Evolutionary conservation across 345 rosid genomes (phyloP), one percentile per base, ranked within the genome.

Genomic region (Orychophragmus violaceus): DNA sequence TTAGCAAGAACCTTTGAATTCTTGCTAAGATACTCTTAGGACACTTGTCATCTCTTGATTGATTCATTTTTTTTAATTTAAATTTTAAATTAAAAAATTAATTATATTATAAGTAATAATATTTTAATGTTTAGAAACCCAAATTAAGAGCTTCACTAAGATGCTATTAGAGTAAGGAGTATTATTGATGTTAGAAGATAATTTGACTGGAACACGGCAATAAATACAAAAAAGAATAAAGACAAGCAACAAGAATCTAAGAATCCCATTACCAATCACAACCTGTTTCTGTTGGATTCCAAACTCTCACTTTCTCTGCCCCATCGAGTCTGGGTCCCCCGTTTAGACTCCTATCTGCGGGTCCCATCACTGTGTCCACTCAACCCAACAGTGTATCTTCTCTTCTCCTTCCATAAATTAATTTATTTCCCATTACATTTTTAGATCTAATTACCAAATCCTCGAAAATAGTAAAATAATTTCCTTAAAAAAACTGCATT

Each of bases 261-360:
- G 70, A 19, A 56, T 64, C 69, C 69, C 16, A 61, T 11, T 5
- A 48, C 28, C 53, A 48, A 28, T 35, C 46, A 67, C 41, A 57
- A 57, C 46, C 33, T 55, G 61, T 73, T 58, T 9, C 59, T 51
- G 56, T 25, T 59, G 66, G 85, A 83, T 84, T 85, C 88, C 82
- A 74, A 83, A 49, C 82, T 68, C 75, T 69, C 78, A 60, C 80
- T 63, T 64, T 74, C 72, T 52, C 72, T 67, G 73, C 45, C 27
- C 45, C 49, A 49, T 54, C 69, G 46, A 35, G 61, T 64, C 22
- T 12, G 64, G 77, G 75, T 44, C 72, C 74, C 70, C 74, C 59
- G 36, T 4, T 42, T 46, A 22, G 30, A 12, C 56, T 25, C 56
- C 44, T 6, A 17, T 3, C 45, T 23, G 2, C 22, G 56, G 67